phyloP scores from a whole-genome alignment of 2,329 filamentous ascomycete genomes.

The Neurospora crassa region DNA sequence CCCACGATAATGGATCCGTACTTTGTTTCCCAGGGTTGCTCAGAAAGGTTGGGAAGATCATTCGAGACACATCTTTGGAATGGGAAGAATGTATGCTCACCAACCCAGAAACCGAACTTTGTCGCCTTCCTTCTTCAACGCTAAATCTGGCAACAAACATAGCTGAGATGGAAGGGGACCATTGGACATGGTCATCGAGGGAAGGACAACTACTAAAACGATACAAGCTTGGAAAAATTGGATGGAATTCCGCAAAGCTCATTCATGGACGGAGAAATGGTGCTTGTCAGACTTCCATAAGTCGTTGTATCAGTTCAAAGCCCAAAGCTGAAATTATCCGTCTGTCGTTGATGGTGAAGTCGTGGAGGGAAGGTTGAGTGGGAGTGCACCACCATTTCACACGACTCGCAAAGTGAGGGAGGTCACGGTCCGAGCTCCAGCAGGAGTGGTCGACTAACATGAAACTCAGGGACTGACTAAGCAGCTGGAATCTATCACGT shows the following conservation, averaged over 20 bases:
- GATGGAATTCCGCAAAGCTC: background rate
- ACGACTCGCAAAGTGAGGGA: background rate
- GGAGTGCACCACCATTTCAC: background rate
- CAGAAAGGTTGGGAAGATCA: background rate
- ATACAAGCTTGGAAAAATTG: background rate
- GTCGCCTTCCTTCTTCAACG: constrained; percentile 41
- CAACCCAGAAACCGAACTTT: constrained; percentile 92
- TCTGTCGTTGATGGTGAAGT: background rate
- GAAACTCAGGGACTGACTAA: background rate
- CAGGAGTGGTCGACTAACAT: background rate
- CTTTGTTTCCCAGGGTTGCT: constrained; percentile 7
- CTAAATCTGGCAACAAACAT: constrained; percentile 55
- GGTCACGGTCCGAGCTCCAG: background rate
- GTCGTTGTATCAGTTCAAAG: background rate
- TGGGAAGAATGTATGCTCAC: constrained; percentile 39
- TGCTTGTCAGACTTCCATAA: background rate
- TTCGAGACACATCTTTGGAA: background rate
- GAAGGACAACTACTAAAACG: background rate
- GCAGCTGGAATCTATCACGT: background rate
- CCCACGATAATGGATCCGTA: background rate
- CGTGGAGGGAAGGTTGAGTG: background rate
- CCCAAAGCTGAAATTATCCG: background rate
- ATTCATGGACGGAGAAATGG: background rate
- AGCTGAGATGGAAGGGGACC: constrained; percentile 55
- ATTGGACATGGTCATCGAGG: constrained; percentile 33